phyloP scores from a whole-genome alignment of 805 yeast species.

The Lipomyces lipofer region DNA sequence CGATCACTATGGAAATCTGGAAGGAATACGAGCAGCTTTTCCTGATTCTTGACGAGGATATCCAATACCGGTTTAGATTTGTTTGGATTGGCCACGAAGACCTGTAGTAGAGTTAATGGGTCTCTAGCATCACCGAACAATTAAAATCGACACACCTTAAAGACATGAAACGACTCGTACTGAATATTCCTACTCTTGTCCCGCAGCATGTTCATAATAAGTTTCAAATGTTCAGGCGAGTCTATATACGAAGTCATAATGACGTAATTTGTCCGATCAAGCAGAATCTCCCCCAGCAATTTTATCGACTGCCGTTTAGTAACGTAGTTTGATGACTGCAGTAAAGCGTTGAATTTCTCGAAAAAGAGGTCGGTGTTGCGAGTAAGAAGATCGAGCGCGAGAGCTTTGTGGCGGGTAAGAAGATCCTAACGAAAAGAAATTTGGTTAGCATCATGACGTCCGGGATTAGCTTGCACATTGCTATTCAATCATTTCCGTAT shows the following conservation, averaged over 20 bases:
- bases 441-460: no score
- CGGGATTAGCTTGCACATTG: no score
- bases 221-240: constrained; percentile 77
- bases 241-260: constrained; percentile 77
- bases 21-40: constrained; percentile 69
- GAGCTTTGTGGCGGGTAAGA: constrained; percentile 65
- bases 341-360: constrained; percentile 61
- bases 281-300: constrained; percentile 68
- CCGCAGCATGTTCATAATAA: constrained; percentile 80
- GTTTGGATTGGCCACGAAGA: constrained; percentile 94
- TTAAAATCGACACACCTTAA: constrained; percentile 63
- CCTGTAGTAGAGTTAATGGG: no score
- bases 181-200: constrained; percentile 90
- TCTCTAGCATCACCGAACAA: no score
- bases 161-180: constrained; percentile 86
- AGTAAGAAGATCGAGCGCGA: constrained; percentile 69
- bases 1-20: constrained; percentile 61
- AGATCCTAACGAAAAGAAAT: constrained; percentile 47
- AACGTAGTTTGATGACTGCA: constrained; percentile 80
- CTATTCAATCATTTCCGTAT: constrained; percentile 21
- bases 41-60: constrained; percentile 79
- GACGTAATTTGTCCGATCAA: constrained; percentile 66
- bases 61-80: constrained; percentile 78
- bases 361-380: constrained; percentile 61
- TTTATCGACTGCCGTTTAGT: constrained; percentile 86